These are phyloP conservation scores for Candida stauntonica DNA, from an alignment of 805 yeast species.

Conservation along the genomic window DNA sequence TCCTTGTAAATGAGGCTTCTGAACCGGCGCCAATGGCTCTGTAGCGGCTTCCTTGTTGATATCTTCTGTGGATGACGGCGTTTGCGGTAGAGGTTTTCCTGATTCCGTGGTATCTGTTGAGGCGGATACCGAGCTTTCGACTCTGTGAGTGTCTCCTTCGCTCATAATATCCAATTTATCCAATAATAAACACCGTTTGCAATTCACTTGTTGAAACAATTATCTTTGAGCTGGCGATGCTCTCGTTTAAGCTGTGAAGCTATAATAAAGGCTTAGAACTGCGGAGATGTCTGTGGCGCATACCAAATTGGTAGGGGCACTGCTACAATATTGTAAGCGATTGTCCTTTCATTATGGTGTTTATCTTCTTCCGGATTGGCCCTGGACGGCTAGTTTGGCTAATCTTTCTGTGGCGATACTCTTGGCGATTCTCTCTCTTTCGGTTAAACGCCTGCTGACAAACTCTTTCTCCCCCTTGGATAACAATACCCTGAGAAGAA, in stretches of 20 bases:
- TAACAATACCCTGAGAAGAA: slow-evolving; percentile 66
- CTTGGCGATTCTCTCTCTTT: slow-evolving; percentile 45
- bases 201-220: too few species aligned
- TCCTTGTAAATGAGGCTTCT: not conserved
- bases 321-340: not conserved
- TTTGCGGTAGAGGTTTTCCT: not conserved
- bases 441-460: slow-evolving; percentile 55
- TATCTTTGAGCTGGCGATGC: too few species aligned
- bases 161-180: not conserved
- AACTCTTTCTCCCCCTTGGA: slow-evolving; percentile 58
- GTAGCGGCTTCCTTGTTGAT: too few species aligned
- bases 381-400: slow-evolving; percentile 23
- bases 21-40: too few species aligned
- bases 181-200: too few species aligned
- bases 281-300: not conserved
- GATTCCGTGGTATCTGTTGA: not conserved
- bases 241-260: too few species aligned
- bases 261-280: not conserved
- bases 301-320: not conserved
- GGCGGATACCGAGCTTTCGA: not conserved
- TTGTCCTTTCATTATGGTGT: not conserved
- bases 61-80: too few species aligned
- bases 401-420: slow-evolving; percentile 31
- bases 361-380: not conserved
- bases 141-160: not conserved